Conservation (phyloP, 73 alveolate genomes). For the Paramecium octaurelia region DNA sequence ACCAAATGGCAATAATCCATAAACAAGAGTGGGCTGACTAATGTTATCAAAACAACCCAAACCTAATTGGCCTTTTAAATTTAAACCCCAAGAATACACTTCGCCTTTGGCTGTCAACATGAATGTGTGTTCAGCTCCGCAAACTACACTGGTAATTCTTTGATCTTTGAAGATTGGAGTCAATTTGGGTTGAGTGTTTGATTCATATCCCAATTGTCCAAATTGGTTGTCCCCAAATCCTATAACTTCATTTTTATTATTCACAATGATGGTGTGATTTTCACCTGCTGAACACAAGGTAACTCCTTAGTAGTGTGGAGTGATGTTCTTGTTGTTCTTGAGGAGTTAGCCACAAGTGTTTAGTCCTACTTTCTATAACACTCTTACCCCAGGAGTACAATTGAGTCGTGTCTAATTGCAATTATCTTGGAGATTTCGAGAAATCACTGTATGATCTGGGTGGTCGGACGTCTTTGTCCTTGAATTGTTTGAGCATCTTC, state of each 20-base stretch:
- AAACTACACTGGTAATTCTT: slow-evolving; percentile 33
- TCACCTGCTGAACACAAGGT: slow-evolving; percentile 53
- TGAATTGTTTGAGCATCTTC: background rate
- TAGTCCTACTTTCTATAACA: background rate
- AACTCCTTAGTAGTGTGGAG: slow-evolving; percentile 41
- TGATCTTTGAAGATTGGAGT: slow-evolving; percentile 47
- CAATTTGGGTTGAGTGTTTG: background rate
- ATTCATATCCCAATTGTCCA: slow-evolving; percentile 61
- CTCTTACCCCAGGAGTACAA: slow-evolving; percentile 48
- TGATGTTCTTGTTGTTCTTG: background rate
- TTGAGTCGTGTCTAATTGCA: slow-evolving; percentile 1
- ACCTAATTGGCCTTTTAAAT: slow-evolving; percentile 61
- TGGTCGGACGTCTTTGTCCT: slow-evolving; percentile 10
- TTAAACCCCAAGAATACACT: slow-evolving; percentile 63
- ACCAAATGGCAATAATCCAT: slow-evolving; percentile 57
- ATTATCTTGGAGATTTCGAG: slow-evolving; percentile 36
- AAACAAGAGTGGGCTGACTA: slow-evolving; percentile 29
- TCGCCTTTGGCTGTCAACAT: slow-evolving; percentile 58
- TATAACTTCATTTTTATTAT: slow-evolving; percentile 54
- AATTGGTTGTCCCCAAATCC: slow-evolving; percentile 54
- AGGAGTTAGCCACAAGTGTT: slow-evolving; percentile 25
- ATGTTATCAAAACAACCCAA: slow-evolving; percentile 54
- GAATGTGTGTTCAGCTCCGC: slow-evolving; percentile 63
- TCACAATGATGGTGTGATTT: slow-evolving; percentile 55
- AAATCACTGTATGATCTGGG: slow-evolving; percentile 43